Base-by-base conservation (phyloP, 495 filamentous ascomycete genomes). In the Hypoxylon rickii region DNA sequence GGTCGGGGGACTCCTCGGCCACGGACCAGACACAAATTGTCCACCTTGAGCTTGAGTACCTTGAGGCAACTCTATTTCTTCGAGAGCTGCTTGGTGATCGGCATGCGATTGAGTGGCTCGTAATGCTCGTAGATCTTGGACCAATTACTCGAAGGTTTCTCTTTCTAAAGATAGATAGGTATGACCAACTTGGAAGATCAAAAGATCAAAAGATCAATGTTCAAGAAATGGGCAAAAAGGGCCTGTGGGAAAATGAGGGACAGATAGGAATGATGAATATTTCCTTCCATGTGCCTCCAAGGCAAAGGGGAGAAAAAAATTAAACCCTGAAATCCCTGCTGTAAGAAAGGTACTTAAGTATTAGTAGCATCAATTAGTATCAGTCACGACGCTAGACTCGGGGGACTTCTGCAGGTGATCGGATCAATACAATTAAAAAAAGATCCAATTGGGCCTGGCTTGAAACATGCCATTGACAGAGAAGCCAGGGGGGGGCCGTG, bases 61-160 rank as follows among this genome's bases (percentile, higher is more conserved):
- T n/a, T n/a, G n/a, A n/a, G 24, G 24, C 47, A 55, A 64, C 60
- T 55, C 50, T 64, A 58, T 46, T 64, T 63, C 54, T 44, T 59
- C 8, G 29, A 50, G 18, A 44, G 38, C 44, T 18, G 41, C 21
- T 45, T 18, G 20, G 18, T 18, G 60, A 49, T 58, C 59, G 41
- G 33, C 54, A 53, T 54, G 18, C 38, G 21, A 38, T 59, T 50
- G 24, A 48, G 24, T 7, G 49, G 47, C 19, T 29, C 31, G 48
- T 34, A 58, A 44, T 39, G 47, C 15, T 29, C 31, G 48, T 34
- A 58, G 50, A 64, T 58, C 55, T 59, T 44, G 60, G 55, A 17
- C 33, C 32, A 58, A 59, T 55, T 50, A 21, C 19, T 64, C 16
- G 40, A 40, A 54, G 47, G 37, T 41, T 46, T 3, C 6, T 16